Percentiles rank a stretch among this genome's conserved stretches.
Evolutionary conservation across 2,329 filamentous ascomycete species (phyloP).

Genomic region (Stemphylium lycopersici): DNA sequence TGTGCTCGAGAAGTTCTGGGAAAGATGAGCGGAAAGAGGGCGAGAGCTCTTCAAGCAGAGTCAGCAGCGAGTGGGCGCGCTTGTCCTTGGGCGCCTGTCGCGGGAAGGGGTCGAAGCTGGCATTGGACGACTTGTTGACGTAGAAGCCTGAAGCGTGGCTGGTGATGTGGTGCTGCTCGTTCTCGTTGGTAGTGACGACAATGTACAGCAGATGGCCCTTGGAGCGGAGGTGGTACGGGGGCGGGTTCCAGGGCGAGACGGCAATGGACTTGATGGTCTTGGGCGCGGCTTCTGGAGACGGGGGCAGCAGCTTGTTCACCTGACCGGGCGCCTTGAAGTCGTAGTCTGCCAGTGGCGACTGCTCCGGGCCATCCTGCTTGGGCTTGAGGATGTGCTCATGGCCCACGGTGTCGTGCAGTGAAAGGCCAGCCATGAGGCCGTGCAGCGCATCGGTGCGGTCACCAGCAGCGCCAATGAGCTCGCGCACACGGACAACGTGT

Average conservation of each 20-base stretch:
- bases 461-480: conserved; percentile 90
- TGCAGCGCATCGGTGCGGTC: conserved; percentile 86
- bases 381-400: conserved; percentile 43
- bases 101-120: conserved; percentile 91
- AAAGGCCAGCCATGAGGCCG: conserved; percentile 82
- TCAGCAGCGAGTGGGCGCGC: conserved; percentile 84
- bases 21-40: conserved; percentile 82
- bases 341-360: conserved; percentile 66
- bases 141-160: conserved; percentile 94
- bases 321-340: conserved; percentile 74
- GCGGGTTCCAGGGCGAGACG: conserved; percentile 94
- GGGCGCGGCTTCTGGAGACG: conserved; percentile 68
- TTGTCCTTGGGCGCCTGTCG: conserved; percentile 77
- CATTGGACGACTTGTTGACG: conserved; percentile 94
- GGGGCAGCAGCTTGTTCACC: conserved; percentile 74
- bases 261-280: conserved; percentile 91
- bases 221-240: conserved; percentile 87
- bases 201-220: conserved; percentile 93
- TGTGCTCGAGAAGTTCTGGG: conserved; percentile 79
- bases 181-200: conserved; percentile 86
- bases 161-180: conserved; percentile 93
- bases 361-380: conserved; percentile 40
- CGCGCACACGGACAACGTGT: conserved; percentile 87
- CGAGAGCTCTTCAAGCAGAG: conserved; percentile 78
- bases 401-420: conserved; percentile 81